phyloP scores from a whole-genome alignment of 805 yeast species.

The Candida sithepensis region DNA sequence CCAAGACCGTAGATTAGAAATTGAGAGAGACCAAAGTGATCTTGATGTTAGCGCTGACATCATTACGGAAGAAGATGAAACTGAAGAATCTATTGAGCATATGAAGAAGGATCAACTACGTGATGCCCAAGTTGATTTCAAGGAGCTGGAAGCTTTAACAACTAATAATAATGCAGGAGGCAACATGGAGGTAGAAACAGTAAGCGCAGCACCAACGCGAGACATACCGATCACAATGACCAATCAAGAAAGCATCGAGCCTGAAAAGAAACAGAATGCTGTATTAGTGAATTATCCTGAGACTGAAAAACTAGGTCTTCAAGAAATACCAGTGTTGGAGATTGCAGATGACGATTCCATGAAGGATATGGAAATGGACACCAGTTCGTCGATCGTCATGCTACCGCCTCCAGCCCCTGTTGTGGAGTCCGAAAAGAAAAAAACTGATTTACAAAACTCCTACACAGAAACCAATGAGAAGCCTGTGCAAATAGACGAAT shows the following conservation, averaged over 20 bases:
- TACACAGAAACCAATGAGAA: too few relatives aligned
- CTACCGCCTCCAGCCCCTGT: not conserved
- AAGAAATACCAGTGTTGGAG: not conserved
- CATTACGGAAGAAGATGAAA: not conserved
- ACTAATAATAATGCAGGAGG: too few relatives aligned
- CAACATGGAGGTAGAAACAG: too few relatives aligned
- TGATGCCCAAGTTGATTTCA: too few relatives aligned
- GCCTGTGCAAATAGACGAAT: too few relatives aligned
- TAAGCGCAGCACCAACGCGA: too few relatives aligned
- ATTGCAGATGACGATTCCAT: not conserved
- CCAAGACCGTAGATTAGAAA: not conserved
- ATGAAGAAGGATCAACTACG: not conserved
- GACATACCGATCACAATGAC: not conserved
- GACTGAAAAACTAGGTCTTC: not conserved
- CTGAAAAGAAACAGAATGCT: not conserved
- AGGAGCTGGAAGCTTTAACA: too few relatives aligned
- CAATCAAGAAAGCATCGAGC: not conserved
- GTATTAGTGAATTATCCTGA: not conserved
- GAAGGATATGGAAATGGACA: not conserved
- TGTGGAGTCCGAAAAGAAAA: not conserved
- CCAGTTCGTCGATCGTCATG: not conserved
- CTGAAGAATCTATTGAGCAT: not conserved
- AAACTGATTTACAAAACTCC: too few relatives aligned
- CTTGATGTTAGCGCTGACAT: not conserved
- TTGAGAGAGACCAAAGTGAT: not conserved